phyloP scores from a whole-genome alignment of 495 filamentous ascomycete species.

The Aspergillus incahuasiensis region DNA sequence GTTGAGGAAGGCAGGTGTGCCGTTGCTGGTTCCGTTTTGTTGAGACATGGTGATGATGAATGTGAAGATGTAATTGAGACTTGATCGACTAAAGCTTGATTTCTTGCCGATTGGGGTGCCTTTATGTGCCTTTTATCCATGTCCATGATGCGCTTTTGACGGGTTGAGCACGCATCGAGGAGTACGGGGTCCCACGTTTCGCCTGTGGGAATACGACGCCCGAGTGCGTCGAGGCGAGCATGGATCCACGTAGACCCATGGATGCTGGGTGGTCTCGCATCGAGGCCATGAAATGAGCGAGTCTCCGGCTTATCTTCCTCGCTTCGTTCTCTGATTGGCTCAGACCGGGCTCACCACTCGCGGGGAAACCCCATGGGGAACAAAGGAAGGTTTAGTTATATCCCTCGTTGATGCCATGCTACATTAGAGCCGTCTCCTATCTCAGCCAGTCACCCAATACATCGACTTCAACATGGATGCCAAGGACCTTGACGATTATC shows the following conservation, averaged over 20 bases:
- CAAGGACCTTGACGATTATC: neutral
- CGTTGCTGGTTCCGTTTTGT: neutral
- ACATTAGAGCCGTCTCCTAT: neutral
- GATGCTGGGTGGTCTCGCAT: neutral
- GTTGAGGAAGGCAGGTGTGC: slow-evolving; percentile 1
- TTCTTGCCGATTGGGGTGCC: neutral
- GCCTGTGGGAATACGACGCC: neutral
- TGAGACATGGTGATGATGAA: neutral
- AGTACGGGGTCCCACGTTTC: neutral
- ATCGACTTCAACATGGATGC: neutral
- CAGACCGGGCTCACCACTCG: neutral
- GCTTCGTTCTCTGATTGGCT: neutral
- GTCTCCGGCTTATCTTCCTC: neutral
- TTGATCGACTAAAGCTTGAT: neutral
- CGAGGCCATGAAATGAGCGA: neutral
- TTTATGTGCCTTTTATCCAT: neutral
- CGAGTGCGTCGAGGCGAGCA: slow-evolving; percentile 5
- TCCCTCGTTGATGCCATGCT: neutral
- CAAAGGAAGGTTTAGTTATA: neutral
- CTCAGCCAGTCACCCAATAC: neutral
- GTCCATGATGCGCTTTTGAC: neutral
- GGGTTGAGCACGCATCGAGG: neutral
- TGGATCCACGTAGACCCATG: neutral
- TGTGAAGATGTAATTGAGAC: neutral
- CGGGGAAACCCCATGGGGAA: neutral